Percentiles rank a stretch among this genome's conserved stretches.
phyloP scores from a whole-genome alignment of 2,329 filamentous ascomycete species.

The Dactylellina cionopaga region DNA sequence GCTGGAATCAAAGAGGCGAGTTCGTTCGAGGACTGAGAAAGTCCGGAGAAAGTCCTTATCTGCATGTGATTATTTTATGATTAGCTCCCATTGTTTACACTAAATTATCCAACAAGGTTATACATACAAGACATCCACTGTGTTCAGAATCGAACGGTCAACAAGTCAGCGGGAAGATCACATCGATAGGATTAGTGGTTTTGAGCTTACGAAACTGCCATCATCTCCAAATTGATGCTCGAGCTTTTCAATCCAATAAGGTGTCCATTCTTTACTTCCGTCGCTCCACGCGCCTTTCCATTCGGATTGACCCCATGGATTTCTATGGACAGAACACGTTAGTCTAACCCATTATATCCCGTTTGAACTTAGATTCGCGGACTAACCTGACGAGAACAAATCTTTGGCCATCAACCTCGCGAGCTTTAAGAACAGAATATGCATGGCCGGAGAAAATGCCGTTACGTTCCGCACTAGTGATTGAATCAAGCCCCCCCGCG shows the following conservation, averaged over 20 bases:
- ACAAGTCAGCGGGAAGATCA: no score
- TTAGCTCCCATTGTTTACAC: conserved; percentile 69
- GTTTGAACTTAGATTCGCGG: not conserved
- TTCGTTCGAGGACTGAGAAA: conserved; percentile 71
- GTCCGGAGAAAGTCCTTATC: conserved; percentile 71
- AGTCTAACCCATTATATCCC: conserved; percentile 9
- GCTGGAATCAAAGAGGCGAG: conserved; percentile 69
- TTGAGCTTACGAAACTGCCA: conserved; percentile 63
- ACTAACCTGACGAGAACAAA: conserved; percentile 64
- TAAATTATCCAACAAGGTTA: not conserved
- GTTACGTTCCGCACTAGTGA: conserved; percentile 56
- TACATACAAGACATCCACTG: conserved; percentile 64
- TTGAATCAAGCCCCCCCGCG: conserved; percentile 58
- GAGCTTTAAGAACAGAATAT: conserved; percentile 70
- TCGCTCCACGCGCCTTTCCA: conserved; percentile 86
- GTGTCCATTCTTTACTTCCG: conserved; percentile 84
- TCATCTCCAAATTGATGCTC: conserved; percentile 80
- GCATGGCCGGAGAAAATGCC: conserved; percentile 71
- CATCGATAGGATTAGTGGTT: no score
- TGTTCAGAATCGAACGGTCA: not conserved
- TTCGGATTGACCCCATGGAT: conserved; percentile 83
- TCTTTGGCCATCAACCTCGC: conserved; percentile 63
- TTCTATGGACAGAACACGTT: conserved; percentile 63
- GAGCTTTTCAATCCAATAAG: conserved; percentile 78
- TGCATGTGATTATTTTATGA: conserved; percentile 8